Conservation (phyloP, 108 stramenopile species). For the Schizochytrium sp. region DNA sequence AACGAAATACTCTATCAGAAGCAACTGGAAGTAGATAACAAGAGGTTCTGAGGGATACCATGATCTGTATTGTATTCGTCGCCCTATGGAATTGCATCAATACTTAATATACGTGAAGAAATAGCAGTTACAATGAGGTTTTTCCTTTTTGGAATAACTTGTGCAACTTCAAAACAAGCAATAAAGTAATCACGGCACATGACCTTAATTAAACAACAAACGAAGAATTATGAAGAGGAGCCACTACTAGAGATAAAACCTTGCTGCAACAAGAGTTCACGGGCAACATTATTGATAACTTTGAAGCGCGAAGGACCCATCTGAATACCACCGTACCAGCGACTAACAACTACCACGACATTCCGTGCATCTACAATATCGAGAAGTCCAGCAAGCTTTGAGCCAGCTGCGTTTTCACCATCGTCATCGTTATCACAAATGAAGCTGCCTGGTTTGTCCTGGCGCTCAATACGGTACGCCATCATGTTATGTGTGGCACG, state of each 20-base stretch:
- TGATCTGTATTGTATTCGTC: no score
- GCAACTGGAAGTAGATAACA: no score
- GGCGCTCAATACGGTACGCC: conserved; percentile 80
- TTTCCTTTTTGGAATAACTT: no score
- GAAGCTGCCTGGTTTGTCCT: background rate
- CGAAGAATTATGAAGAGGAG: background rate
- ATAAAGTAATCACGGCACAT: no score
- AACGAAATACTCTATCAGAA: no score
- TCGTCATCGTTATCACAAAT: conserved; percentile 89
- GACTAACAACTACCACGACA: conserved; percentile 87
- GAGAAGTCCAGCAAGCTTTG: conserved; percentile 82
- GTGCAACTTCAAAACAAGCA: no score
- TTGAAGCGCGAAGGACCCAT: conserved; percentile 89
- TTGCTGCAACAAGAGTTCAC: conserved; percentile 55
- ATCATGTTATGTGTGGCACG: conserved; percentile 87
- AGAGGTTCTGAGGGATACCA: no score
- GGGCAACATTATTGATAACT: conserved; percentile 80
- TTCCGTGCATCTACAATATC: conserved; percentile 81
- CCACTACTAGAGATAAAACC: background rate
- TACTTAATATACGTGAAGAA: no score
- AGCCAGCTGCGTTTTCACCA: conserved; percentile 88
- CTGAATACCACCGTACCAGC: conserved; percentile 80
- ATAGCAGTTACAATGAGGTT: no score
- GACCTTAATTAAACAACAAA: no score
- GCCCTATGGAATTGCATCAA: no score